Evolutionary conservation across 129 eudicot genomes (phyloP).

Genomic region (Sambucus nigra): DNA sequence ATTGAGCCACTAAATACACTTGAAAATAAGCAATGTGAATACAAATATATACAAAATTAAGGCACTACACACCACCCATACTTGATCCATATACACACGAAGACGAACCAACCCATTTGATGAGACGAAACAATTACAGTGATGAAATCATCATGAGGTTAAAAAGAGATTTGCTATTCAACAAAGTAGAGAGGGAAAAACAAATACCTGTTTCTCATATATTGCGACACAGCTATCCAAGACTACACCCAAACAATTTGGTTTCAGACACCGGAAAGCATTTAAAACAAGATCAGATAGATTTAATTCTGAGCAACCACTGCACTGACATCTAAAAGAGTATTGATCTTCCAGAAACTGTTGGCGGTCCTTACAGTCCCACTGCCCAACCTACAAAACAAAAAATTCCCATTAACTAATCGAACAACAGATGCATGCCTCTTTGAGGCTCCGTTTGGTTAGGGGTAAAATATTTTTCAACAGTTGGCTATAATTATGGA

Average conservation of each 20-base stretch:
- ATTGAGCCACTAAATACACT: no score
- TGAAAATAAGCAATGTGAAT: no score
- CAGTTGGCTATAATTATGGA: background rate
- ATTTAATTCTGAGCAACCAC: slow-evolving; percentile 58
- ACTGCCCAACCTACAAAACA: slow-evolving; percentile 75
- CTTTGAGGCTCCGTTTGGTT: slow-evolving; percentile 8
- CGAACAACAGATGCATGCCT: background rate
- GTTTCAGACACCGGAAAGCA: slow-evolving; percentile 55
- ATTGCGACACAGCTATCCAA: slow-evolving; percentile 31
- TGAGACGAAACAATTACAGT: no score
- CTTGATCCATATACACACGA: no score
- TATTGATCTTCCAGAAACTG: slow-evolving; percentile 54
- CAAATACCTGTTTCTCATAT: slow-evolving; percentile 26
- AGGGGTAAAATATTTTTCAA: no score
- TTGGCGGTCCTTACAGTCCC: slow-evolving; percentile 53
- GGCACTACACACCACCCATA: no score
- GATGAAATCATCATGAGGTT: no score
- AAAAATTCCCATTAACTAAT: background rate
- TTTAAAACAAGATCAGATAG: slow-evolving; percentile 63
- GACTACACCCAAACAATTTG: slow-evolving; percentile 65
- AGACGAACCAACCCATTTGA: no score
- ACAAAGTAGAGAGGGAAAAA: background rate
- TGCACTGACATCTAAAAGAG: slow-evolving; percentile 64
- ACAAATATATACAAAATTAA: no score
- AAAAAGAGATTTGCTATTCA: no score